A percentile compares a stretch with the other conserved stretches of the same genome.
Conservation (phyloP, 2,329 filamentous ascomycete species). For the Metarhizium guizhouense region DNA sequence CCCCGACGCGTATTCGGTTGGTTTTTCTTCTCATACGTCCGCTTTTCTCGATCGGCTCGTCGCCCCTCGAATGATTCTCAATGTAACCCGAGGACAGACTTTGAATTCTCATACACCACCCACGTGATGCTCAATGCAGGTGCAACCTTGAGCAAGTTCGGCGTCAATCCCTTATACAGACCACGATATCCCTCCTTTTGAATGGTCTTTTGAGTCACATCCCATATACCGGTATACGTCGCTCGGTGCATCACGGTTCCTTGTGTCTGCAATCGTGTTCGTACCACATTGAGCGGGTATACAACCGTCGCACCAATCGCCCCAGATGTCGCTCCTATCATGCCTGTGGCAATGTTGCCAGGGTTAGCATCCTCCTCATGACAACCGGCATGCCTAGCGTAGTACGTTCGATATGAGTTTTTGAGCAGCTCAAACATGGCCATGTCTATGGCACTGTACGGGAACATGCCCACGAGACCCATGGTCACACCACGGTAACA, state of each 20-base stretch:
- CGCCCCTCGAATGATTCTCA: slow-evolving; percentile 6
- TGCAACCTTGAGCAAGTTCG: slow-evolving; percentile 92
- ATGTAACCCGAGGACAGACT: slow-evolving; percentile 55
- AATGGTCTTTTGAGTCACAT: slow-evolving; percentile 78
- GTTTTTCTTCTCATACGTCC: not conserved
- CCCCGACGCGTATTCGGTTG: not conserved
- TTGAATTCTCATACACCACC: slow-evolving; percentile 86
- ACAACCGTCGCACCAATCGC: slow-evolving; percentile 90
- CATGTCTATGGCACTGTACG: slow-evolving; percentile 93
- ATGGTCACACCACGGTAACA: slow-evolving; percentile 92
- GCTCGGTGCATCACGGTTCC: slow-evolving; percentile 85
- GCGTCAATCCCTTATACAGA: slow-evolving; percentile 89
- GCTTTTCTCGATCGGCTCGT: not conserved
- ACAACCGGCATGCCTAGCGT: slow-evolving; percentile 58
- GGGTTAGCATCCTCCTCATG: slow-evolving; percentile 78
- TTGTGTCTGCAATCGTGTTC: slow-evolving; percentile 87
- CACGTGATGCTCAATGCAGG: slow-evolving; percentile 94
- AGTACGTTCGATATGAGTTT: slow-evolving; percentile 57
- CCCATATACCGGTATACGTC: slow-evolving; percentile 84
- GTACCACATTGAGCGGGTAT: slow-evolving; percentile 88
- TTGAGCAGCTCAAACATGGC: slow-evolving; percentile 94
- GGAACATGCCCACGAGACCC: slow-evolving; percentile 93
- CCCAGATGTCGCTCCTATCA: slow-evolving; percentile 84
- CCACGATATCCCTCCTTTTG: slow-evolving; percentile 75
- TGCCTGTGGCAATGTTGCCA: slow-evolving; percentile 74